Evolutionary conservation across 2,329 filamentous ascomycete species (phyloP), one percentile per base, ranked within the genome.

Genomic region (Fusarium protoensiforme): DNA sequence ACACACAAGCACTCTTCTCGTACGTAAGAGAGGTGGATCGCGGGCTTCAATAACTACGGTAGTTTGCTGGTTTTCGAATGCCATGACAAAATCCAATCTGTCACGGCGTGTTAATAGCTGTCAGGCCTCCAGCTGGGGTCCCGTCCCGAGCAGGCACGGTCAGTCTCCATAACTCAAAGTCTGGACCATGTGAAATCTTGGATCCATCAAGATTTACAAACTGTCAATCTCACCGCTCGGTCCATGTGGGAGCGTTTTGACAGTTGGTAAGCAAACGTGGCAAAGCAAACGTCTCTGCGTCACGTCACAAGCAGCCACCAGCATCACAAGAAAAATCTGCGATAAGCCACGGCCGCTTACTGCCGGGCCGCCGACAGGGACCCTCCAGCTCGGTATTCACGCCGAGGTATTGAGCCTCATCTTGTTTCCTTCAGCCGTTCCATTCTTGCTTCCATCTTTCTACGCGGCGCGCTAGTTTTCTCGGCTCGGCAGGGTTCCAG

Each of bases 361-460:
- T 43, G 54, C 65, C 35, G 54, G 46, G 22, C 61, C 46, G 33
- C 24, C 18, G 18, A 18, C 65, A 61, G 48, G 46, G 62, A n/a
- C 18, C 27, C 31, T 43, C 64, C 62, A 63, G 60, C 57, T 57
- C 46, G 60, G 46, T 53, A 41, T 35, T 51, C 31, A 57, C 61
- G 61, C 24, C 13, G 36, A 43, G 20, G 29, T 13, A 60, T 31
- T 56, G 62, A 69, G 67, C 63, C 63, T 67, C 69, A 64, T 58
- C 60, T 27, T 61, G 33, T 56, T 57, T 62, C 39, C 14, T 18
- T 27, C 48, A 20, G 29, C 48, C 51, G 36, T 70, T 72, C 69
- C 64, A 72, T 65, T 60, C 61, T 60, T 43, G 67, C 67, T 72
- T 72, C 69, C 61, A 54, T 65, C 56, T 48, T 65, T 57, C 69